Base-by-base conservation (phyloP, 257 asterid species). In the Lantana camara region DNA sequence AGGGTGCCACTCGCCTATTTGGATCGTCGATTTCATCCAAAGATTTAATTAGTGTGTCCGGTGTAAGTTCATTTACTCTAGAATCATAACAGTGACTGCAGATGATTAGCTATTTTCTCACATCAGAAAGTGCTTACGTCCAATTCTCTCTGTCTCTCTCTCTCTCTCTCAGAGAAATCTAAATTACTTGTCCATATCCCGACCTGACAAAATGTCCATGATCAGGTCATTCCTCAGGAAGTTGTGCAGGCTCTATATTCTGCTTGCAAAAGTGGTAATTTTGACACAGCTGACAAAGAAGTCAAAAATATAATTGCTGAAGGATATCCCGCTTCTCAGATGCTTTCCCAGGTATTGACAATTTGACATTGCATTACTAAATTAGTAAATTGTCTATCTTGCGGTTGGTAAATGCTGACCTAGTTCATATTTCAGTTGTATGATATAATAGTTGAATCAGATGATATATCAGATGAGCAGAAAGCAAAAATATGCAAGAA, bases 1-100 rank as follows among this genome's bases (percentile, higher is more conserved):
- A 90, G 98, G 84, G 97, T 82, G 97, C 95, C 72, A 92, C 99
- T 76, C 97, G 97, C 75, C 81, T 88, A 71, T 93, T 85, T 70
- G 99, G 99, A 73, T 93, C 97, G 67, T 79, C 90, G 63, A 83
- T 93, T 68, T 79, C 97, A 52, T 83, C 97, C 59, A 80, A 72
- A 70, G 87, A 90, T 64, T 81, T 93, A 32, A 87, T 93, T 65
- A 85, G 83, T 67, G 97, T 90, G 46, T 93, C 97, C 30, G 96
- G 99, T 60, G 99, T 93, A 93, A 90, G 95, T 75, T 76, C 35
- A 22, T 41, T 20, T 32, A 38, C 53, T 27, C 50, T 38, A 20
- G 16, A 51, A 21, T 48, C 32, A 15, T 13, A 16, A 47, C 48
- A 40, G 57, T 24, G 41, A 44, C 41, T 51, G 42, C 19, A 32